Evolutionary conservation across 768 basidiomycete genomes (phyloP), one percentile per base, ranked within the genome.

Genomic region (Phylloporus sp.): DNA sequence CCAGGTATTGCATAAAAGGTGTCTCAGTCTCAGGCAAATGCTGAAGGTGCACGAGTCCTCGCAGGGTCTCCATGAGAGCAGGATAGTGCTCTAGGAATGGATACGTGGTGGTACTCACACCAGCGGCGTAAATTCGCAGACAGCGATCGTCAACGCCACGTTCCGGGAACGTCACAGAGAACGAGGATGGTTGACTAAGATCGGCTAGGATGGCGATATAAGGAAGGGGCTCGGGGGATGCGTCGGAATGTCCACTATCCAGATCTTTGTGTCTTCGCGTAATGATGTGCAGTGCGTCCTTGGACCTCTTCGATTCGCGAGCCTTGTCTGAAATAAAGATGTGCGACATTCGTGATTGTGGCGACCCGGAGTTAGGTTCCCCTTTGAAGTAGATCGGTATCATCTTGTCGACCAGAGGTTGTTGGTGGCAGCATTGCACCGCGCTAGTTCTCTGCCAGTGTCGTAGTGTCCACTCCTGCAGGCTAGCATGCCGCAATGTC

Each of bases 281-380:
- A 22, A 48, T 46, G 1, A n/a, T 7, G 5, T 10, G 5, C n/a
- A 57, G 22, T 0, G 1, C 21, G 1, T 4, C 6, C 10, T 18
- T 44, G 4, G 33, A 47, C 10, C 9, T 2, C 17, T 3, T 32
- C 5, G 42, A 46, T 14, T 13, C n/a, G 1, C 34, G 42, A 11
- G 38, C 44, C 29, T 53, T 48, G 45, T 50, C 56, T 7, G 59
- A 58, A 29, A 64, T 45, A 31, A 64, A 53, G 1, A 52, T 50
- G 7, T 55, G 55, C 3, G 53, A 58, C 31, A 40, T 46, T 8
- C 33, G 37, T 18, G 36, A 36, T 11, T 26, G 21, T 6, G 5
- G 11, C 3, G 26, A 21, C 26, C 15, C 15, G 7, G 4, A 4
- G 6, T 11, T 3, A 15, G 22, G 6, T 0, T 15, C 20, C 0